A percentile compares a stretch with the other conserved stretches of the same genome.
Conservation (phyloP, 345 rosid genomes). For the Salix koriyanagi region DNA sequence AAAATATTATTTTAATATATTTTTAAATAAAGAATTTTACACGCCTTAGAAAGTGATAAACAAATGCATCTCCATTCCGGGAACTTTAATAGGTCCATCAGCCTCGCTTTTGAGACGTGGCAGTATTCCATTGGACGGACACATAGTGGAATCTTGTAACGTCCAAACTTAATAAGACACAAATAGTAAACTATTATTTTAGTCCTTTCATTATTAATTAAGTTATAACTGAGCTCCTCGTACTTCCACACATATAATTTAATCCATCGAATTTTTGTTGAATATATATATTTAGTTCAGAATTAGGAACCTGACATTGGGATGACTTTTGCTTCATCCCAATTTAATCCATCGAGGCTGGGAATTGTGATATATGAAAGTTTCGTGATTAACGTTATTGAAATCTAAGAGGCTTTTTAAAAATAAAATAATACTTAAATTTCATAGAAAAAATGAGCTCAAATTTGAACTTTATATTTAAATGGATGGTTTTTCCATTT, state of each 20-base stretch:
- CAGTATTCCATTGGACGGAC: background rate
- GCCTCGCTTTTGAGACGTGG: conserved; percentile 1
- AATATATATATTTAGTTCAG: no score
- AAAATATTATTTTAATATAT: no score
- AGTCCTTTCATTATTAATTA: background rate
- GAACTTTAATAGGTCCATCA: background rate
- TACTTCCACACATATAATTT: background rate
- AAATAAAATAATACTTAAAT: no score
- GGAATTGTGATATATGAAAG: no score
- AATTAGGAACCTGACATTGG: no score
- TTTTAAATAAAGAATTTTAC: background rate
- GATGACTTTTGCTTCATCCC: no score
- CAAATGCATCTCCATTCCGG: background rate
- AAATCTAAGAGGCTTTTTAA: no score
- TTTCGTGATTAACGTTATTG: no score
- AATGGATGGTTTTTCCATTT: no score
- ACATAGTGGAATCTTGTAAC: background rate
- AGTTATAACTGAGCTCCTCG: background rate
- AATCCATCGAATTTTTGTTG: background rate
- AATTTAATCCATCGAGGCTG: no score
- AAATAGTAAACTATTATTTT: background rate
- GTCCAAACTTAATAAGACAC: background rate
- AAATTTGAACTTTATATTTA: no score
- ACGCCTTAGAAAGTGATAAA: background rate
- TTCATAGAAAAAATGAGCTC: no score